Conservation (phyloP, 2,329 filamentous ascomycete species). For the Ophiocordyceps unilateralis region DNA sequence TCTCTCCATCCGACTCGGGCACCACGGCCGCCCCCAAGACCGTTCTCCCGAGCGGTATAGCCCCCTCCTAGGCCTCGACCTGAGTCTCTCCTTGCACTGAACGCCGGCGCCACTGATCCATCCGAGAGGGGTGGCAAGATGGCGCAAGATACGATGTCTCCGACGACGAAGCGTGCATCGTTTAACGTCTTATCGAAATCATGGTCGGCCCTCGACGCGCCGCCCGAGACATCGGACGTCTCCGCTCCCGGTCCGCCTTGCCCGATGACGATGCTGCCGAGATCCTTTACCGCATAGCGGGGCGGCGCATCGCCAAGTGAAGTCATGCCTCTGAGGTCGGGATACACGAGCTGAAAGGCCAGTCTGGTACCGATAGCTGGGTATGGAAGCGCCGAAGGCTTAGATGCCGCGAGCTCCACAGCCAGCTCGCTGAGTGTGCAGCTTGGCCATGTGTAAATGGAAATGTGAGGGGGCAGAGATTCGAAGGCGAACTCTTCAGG, state of each 20-base stretch:
- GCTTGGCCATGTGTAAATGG: slow-evolving; percentile 73
- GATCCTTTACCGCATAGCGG: slow-evolving; percentile 60
- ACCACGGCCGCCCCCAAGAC: slow-evolving; percentile 16
- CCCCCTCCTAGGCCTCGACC: too few relatives aligned
- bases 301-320: slow-evolving; percentile 13
- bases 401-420: slow-evolving; percentile 52
- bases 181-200: slow-evolving; percentile 57
- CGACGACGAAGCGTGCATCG: slow-evolving; percentile 69
- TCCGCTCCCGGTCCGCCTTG: slow-evolving; percentile 29
- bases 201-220: slow-evolving; percentile 22
- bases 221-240: slow-evolving; percentile 17
- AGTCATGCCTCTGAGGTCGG: slow-evolving; percentile 39
- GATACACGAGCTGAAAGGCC: slow-evolving; percentile 75
- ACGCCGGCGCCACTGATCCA: slow-evolving; percentile 53
- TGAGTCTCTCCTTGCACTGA: slow-evolving; percentile 14
- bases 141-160: slow-evolving; percentile 74
- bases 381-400: slow-evolving; percentile 49
- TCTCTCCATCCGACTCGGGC: slow-evolving; percentile 21
- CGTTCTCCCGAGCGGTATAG: slow-evolving; percentile 10
- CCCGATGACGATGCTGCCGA: slow-evolving; percentile 71
- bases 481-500: slow-evolving; percentile 51
- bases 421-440: slow-evolving; percentile 71
- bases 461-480: slow-evolving; percentile 46
- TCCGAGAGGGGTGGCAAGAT: slow-evolving; percentile 60
- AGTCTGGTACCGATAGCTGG: slow-evolving; percentile 68